Evolutionary conservation across 2,329 filamentous ascomycete genomes (phyloP).

Genomic region (Hypoxylon sp.): DNA sequence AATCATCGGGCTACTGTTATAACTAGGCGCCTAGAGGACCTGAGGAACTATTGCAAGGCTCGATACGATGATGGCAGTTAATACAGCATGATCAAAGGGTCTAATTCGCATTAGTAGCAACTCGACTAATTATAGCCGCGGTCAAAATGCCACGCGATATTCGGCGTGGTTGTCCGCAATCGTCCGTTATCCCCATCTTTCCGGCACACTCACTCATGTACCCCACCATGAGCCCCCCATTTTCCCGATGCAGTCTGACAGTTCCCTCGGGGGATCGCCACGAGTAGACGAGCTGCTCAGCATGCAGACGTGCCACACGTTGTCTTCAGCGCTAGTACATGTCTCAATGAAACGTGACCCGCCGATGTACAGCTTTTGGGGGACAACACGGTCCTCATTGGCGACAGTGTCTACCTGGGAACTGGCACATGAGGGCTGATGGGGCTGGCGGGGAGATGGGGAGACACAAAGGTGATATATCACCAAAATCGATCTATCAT

Average conservation of each 20-base stretch:
- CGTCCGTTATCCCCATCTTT: not conserved
- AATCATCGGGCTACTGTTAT: not conserved
- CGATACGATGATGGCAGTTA: not conserved
- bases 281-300: not conserved
- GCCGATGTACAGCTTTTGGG: not conserved
- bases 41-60: not conserved
- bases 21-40: not conserved
- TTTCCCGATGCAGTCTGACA: not conserved
- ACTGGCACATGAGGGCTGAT: too few species aligned
- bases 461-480: not conserved
- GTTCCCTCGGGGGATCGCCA: not conserved
- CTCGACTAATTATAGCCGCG: not conserved
- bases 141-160: not conserved
- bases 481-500: not conserved
- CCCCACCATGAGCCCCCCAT: not conserved
- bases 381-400: not conserved
- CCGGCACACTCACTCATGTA: not conserved
- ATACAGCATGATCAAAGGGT: not conserved
- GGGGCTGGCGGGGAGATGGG: too few species aligned
- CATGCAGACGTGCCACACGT: not conserved
- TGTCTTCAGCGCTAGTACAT: not conserved
- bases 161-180: not conserved
- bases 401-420: not conserved
- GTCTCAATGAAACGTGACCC: not conserved
- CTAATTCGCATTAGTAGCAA: not conserved